Evolutionary conservation across 2,329 filamentous ascomycete species (phyloP).

Genomic region (Aspergillus versicolor): DNA sequence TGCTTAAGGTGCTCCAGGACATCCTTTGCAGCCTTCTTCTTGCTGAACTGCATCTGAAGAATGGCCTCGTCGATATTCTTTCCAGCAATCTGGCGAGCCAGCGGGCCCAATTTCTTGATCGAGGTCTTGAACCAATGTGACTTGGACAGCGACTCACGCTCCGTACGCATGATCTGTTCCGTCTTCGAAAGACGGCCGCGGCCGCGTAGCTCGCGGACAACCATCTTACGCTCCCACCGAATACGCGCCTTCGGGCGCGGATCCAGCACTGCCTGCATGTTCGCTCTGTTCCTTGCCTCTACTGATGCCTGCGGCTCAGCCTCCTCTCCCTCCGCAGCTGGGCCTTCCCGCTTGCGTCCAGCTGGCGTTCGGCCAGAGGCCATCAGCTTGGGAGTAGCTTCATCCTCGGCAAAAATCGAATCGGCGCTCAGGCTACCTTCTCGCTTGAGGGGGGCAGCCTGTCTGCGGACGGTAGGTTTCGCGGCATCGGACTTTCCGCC

Average conservation of each 20-base stretch:
- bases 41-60: slow-evolving; percentile 89
- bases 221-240: slow-evolving; percentile 79
- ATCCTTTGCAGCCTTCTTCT: slow-evolving; percentile 86
- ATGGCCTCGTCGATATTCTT: slow-evolving; percentile 95
- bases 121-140: slow-evolving; percentile 77
- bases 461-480: slow-evolving; percentile 30
- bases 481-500: slow-evolving; percentile 23
- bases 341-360: slow-evolving; percentile 20
- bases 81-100: slow-evolving; percentile 85
- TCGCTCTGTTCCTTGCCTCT: slow-evolving; percentile 46
- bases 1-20: slow-evolving; percentile 76
- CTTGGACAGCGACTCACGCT: slow-evolving; percentile 59
- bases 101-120: slow-evolving; percentile 83
- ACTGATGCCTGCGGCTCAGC: slow-evolving; percentile 20
- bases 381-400: slow-evolving; percentile 24
- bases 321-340: slow-evolving; percentile 11
- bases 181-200: slow-evolving; percentile 65
- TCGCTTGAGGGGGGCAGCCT: slow-evolving; percentile 31
- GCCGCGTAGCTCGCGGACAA: slow-evolving; percentile 71
- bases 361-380: slow-evolving; percentile 28
- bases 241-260: slow-evolving; percentile 71
- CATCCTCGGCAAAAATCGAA: slow-evolving; percentile 45
- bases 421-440: slow-evolving; percentile 36
- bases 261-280: slow-evolving; percentile 66
- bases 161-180: slow-evolving; percentile 67